Conservation (phyloP, 2,329 filamentous ascomycete species). For the Claviceps spartinae region DNA sequence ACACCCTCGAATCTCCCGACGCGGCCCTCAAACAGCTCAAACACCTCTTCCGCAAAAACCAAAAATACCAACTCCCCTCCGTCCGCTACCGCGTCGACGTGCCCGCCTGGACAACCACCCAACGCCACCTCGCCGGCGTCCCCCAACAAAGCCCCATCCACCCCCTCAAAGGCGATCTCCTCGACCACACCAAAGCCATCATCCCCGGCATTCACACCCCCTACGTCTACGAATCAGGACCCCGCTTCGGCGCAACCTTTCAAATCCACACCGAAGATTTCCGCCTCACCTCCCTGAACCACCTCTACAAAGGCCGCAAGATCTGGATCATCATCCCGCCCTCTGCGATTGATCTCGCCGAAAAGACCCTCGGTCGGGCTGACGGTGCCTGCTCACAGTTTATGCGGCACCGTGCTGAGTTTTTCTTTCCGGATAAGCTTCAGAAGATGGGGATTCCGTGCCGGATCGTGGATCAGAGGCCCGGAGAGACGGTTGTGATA, state of each 20-base stretch:
- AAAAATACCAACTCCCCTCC: conserved; percentile 22
- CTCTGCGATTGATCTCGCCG: conserved; percentile 21
- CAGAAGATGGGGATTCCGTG: conserved; percentile 24
- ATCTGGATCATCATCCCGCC: conserved; percentile 27
- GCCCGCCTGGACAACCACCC: conserved; percentile 23
- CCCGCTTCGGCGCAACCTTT: conserved; percentile 25
- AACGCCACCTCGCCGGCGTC: conserved; percentile 22
- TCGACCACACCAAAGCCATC: conserved; percentile 23
- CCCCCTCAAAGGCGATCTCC: conserved; percentile 22
- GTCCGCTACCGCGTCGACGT: conserved; percentile 26
- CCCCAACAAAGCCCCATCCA: conserved; percentile 24
- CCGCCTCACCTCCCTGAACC: conserved; percentile 24
- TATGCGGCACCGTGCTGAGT: conserved; percentile 27
- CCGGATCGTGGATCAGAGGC: conserved; percentile 24
- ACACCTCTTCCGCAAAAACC: conserved; percentile 22
- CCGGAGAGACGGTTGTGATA: conserved; percentile 26
- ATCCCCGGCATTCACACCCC: conserved; percentile 27
- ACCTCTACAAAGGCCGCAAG: conserved; percentile 26
- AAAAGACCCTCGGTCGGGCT: conserved; percentile 20
- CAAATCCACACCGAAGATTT: conserved; percentile 28
- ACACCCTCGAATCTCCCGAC: conserved; percentile 13
- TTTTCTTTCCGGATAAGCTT: conserved; percentile 26
- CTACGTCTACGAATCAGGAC: conserved; percentile 26
- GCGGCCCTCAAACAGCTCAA: conserved; percentile 17
- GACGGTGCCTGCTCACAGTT: conserved; percentile 23